A percentile compares a stretch with the other conserved stretches of the same genome.
Evolutionary conservation across 1,284 basidiomycete species (phyloP).

Genomic region (Rhodotorula glutinis): DNA sequence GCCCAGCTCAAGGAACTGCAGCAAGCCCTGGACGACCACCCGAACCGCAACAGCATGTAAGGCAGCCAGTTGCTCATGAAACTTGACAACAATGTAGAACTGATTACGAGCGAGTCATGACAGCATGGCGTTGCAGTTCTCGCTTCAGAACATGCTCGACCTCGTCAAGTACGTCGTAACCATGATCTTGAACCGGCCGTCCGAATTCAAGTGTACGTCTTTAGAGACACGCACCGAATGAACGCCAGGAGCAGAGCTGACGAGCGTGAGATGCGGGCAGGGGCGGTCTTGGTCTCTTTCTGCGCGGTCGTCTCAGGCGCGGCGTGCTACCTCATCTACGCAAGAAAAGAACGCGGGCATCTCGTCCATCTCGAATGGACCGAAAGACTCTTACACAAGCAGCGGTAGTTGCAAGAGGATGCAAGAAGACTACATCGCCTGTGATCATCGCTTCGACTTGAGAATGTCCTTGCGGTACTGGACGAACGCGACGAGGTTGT

Average conservation of each 20-base stretch:
- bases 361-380: conserved; percentile 32
- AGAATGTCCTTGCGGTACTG: conserved; percentile 68
- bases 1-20: conserved; percentile 50
- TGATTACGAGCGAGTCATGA: neutral
- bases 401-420: no score
- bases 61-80: neutral
- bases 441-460: conserved; percentile 4
- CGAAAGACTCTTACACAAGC: conserved; percentile 11
- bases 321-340: conserved; percentile 29
- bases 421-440: no score
- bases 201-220: conserved; percentile 31
- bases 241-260: no score
- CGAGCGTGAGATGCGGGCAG: neutral
- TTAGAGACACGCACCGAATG: no score
- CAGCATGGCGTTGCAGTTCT: conserved; percentile 49
- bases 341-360: conserved; percentile 38
- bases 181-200: conserved; percentile 40
- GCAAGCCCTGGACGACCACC: conserved; percentile 48
- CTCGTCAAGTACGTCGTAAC: conserved; percentile 47
- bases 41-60: conserved; percentile 47
- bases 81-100: neutral
- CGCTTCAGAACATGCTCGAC: conserved; percentile 50
- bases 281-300: conserved; percentile 50
- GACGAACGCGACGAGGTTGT: conserved; percentile 85
- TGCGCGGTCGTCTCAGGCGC: conserved; percentile 45